Percentiles rank a stretch among this genome's conserved stretches.
phyloP scores from a whole-genome alignment of 2,329 filamentous ascomycete genomes.

The Paradendryphiella salina region DNA sequence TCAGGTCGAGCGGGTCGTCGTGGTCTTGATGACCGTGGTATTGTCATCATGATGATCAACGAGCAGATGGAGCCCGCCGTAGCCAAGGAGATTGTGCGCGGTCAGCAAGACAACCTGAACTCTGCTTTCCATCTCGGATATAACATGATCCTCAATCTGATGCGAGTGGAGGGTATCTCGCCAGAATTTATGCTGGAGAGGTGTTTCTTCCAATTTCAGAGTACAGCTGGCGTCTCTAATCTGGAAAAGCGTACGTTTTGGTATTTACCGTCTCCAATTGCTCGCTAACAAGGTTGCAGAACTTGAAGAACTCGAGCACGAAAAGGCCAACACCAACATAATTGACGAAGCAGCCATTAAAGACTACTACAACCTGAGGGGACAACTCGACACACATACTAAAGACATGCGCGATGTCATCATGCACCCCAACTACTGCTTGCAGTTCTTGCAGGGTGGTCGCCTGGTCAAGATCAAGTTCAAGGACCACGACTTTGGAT shows the following conservation, averaged over 20 bases:
- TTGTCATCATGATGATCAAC: constrained; percentile 99
- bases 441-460: constrained; percentile 84
- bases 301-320: constrained; percentile 74
- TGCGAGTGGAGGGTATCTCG: constrained; percentile 98
- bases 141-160: constrained; percentile 97
- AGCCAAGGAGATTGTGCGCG: constrained; percentile 94
- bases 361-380: constrained; percentile 89
- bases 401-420: constrained; percentile 91
- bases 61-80: constrained; percentile 92
- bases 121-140: constrained; percentile 97
- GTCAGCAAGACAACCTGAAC: constrained; percentile 95
- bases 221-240: constrained; percentile 79
- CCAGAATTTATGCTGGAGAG: constrained; percentile 98
- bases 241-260: constrained; percentile 67
- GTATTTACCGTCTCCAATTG: neutral
- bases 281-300: constrained; percentile 53
- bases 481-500: constrained; percentile 81
- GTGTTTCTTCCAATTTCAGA: constrained; percentile 98
- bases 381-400: constrained; percentile 79
- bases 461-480: constrained; percentile 85
- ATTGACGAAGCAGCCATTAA: constrained; percentile 85
- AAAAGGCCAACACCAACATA: constrained; percentile 74
- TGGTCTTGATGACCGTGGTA: constrained; percentile 95
- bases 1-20: constrained; percentile 94
- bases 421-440: constrained; percentile 83